Conservation (phyloP, 805 yeast genomes). For the Ogataea nitratoaversa region DNA sequence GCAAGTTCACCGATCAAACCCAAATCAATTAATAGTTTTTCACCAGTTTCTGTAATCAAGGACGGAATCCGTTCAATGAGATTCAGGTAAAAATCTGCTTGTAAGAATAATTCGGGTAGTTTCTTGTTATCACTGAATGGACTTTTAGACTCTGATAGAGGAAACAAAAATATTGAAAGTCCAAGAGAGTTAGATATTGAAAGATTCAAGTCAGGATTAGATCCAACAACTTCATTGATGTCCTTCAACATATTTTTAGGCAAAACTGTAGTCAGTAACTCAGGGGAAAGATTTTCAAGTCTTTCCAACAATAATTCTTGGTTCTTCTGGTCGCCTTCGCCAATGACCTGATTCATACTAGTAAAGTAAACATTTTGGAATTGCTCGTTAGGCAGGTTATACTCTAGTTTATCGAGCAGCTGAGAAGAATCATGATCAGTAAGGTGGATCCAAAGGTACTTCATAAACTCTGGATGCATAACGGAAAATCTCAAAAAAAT, state of each 20-base stretch:
- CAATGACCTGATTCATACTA: slow-evolving; percentile 8
- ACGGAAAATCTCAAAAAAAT: slow-evolving; percentile 15
- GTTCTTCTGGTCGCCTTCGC: not conserved
- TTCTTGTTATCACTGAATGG: slow-evolving; percentile 1
- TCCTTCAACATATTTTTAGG: slow-evolving; percentile 6
- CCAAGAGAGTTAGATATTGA: slow-evolving; percentile 23
- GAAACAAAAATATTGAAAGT: slow-evolving; percentile 15
- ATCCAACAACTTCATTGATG: slow-evolving; percentile 1
- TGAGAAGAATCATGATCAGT: not conserved
- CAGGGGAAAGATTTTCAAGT: slow-evolving; percentile 3
- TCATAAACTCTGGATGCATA: slow-evolving; percentile 13
- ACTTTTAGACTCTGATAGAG: not conserved
- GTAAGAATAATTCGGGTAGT: slow-evolving; percentile 1
- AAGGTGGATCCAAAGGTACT: slow-evolving; percentile 10
- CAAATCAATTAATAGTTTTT: slow-evolving; percentile 15
- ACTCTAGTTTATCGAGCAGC: slow-evolving; percentile 20
- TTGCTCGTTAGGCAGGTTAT: slow-evolving; percentile 9
- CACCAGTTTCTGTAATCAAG: slow-evolving; percentile 1
- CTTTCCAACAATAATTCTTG: slow-evolving; percentile 1
- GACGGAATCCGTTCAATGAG: slow-evolving; percentile 4
- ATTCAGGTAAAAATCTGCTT: slow-evolving; percentile 3
- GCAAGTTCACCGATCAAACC: slow-evolving; percentile 34
- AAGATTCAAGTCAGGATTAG: slow-evolving; percentile 12
- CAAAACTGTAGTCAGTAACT: slow-evolving; percentile 1
- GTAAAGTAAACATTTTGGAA: slow-evolving; percentile 13